Evolutionary conservation across 306 rosid species (phyloP), one percentile per base, ranked within the genome.

Genomic region (Echinosophora koreensis): DNA sequence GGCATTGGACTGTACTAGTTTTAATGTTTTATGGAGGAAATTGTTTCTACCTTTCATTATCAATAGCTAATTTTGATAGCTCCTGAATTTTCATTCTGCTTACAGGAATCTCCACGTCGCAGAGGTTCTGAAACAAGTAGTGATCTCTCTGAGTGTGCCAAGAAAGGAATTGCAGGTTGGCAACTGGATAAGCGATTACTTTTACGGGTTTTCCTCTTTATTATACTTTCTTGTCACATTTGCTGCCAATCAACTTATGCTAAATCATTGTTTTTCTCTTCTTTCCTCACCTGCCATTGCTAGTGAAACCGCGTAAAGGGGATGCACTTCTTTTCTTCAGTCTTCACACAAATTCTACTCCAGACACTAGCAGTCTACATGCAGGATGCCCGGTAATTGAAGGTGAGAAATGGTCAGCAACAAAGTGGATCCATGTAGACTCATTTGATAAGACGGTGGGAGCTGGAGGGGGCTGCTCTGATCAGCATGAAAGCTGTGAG

Each of bases 401-500:
- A 86, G 98, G 99, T 44, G 99, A 96, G 87, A 96, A 96, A 86
- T 96, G 99, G 99, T 96, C 99, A 3, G 98, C 99, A 68, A 92
- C 99, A 5, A 96, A 96, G 83, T 96, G 99, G 99, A 92, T 92
- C 73, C 99, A 90, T 34, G 98, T 96, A 2, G 94, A 89, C 74
- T 86, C 98, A 6, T 96, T 96, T 69, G 97, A 96, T 82, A 89
- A 83, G 84, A 77, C 30, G 8, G 65, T 88, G 79, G 84, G 83
- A 18, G 81, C 72, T n/a, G 87, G 74, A 32, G 92, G 88, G 6
- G 89, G 82, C 17, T 96, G 97, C 78, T 58, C 82, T 27, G 98
- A 96, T 88, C 77, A 47, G 69, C 88, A 92, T 18, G 88, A 72
- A n/a, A 93, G 83, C 80, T 96, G 99, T 58, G 94, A 89, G 78